Evolutionary conservation across 805 yeast species (phyloP).

Genomic region (Wilhelminamyces savonicus): DNA sequence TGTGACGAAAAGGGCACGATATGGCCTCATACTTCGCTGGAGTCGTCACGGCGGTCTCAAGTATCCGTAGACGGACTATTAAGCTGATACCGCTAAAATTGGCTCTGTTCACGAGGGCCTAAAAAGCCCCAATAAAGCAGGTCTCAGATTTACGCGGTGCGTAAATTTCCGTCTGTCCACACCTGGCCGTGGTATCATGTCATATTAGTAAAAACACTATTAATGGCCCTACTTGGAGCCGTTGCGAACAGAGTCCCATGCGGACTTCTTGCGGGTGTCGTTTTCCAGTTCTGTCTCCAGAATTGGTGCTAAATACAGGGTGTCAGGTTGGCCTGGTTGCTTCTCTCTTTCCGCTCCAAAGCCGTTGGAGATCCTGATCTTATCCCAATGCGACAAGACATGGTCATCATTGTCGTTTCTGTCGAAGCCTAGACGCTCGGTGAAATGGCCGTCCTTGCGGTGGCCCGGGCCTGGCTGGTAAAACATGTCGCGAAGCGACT

Average conservation of each 20-base stretch:
- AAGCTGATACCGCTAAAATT: no score
- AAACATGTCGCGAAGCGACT: slow-evolving; percentile 22
- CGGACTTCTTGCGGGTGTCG: slow-evolving; percentile 4
- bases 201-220: no score
- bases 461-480: slow-evolving; percentile 12
- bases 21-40: no score
- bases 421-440: slow-evolving; percentile 2
- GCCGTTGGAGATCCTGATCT: slow-evolving; percentile 25
- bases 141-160: no score
- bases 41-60: no score
- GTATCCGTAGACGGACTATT: no score
- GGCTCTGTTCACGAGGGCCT: no score
- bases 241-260: slow-evolving; percentile 15
- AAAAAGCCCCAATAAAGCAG: no score
- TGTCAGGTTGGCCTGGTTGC: background rate
- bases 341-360: slow-evolving; percentile 5
- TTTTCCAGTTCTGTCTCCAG: slow-evolving; percentile 1
- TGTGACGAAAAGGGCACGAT: no score
- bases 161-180: no score
- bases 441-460: slow-evolving; percentile 1
- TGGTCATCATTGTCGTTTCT: background rate
- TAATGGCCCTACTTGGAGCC: slow-evolving; percentile 1
- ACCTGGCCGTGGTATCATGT: no score
- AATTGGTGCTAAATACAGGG: no score
- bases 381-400: slow-evolving; percentile 28